Evolutionary conservation across 768 basidiomycete genomes (phyloP).

Genomic region (Amanita inopinata): DNA sequence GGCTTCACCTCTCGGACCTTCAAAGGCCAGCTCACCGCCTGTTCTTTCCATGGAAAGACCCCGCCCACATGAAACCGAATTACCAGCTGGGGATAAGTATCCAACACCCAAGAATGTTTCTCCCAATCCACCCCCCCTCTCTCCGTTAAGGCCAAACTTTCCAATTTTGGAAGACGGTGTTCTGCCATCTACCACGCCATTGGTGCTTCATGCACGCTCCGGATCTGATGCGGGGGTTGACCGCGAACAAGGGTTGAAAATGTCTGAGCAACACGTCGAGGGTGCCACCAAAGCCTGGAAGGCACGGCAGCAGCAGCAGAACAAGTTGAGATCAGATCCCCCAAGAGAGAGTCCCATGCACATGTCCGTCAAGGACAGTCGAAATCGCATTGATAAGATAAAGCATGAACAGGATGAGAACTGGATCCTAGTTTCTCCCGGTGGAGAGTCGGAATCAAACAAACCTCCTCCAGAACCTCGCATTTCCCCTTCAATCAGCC

Average conservation of each 20-base stretch:
- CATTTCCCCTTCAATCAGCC: conserved; percentile 13
- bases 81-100: conserved; percentile 18
- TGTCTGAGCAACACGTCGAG: conserved; percentile 29
- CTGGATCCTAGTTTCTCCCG: conserved; percentile 15
- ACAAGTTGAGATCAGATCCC: conserved; percentile 18
- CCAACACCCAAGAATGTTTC: background rate
- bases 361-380: conserved; percentile 5
- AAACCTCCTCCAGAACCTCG: conserved; percentile 3
- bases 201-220: conserved; percentile 30
- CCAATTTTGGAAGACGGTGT: conserved; percentile 27
- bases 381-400: conserved; percentile 1
- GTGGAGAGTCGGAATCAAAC: conserved; percentile 14
- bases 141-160: conserved; percentile 34
- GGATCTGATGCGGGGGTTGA: conserved; percentile 45
- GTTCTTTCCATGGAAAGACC: background rate
- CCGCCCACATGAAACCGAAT: conserved; percentile 9
- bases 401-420: conserved; percentile 15
- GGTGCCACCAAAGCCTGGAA: conserved; percentile 21
- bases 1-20: conserved; percentile 24
- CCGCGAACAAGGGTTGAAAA: conserved; percentile 31
- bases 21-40: conserved; percentile 25
- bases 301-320: conserved; percentile 19
- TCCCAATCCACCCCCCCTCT: conserved; percentile 35
- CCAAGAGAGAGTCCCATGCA: conserved; percentile 21
- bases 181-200: conserved; percentile 21